Percentiles rank a stretch among this genome's conserved stretches.
Conservation (phyloP, 1,284 basidiomycete species). For the Melampsora larici-populina region DNA sequence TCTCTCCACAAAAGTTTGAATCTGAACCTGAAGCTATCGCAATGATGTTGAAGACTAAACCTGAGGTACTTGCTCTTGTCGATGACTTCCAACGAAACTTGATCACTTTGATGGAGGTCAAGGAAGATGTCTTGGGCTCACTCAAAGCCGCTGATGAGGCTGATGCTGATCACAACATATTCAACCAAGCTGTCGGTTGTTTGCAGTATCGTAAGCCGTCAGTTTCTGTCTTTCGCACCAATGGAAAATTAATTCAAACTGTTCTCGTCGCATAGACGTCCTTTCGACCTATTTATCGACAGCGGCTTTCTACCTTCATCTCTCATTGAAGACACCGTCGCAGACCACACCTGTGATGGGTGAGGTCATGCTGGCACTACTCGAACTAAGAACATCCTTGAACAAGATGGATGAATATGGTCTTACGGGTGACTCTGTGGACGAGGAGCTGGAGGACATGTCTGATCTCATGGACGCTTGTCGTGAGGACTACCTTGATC, state of each 20-base stretch:
- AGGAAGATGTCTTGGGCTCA: constrained; percentile 3
- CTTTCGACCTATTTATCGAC: constrained; percentile 35
- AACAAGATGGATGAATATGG: constrained; percentile 50
- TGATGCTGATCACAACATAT: constrained; percentile 7
- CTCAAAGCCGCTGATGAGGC: constrained; percentile 4
- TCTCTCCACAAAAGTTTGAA: constrained; percentile 21
- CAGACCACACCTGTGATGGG: constrained; percentile 15
- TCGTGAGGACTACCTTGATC: constrained; percentile 3
- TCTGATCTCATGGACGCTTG: background rate
- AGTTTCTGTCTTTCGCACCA: background rate
- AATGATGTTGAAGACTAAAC: constrained; percentile 37
- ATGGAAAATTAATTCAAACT: background rate
- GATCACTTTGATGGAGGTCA: constrained; percentile 1
- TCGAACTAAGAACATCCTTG: constrained; percentile 32
- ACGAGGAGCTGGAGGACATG: constrained; percentile 34
- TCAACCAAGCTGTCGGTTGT: constrained; percentile 9
- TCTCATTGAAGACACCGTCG: constrained; percentile 16
- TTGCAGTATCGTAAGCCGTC: constrained; percentile 31
- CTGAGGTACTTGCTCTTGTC: constrained; percentile 27
- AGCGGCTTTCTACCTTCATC: constrained; percentile 38
- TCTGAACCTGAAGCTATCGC: constrained; percentile 39
- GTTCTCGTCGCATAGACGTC: constrained; percentile 7
- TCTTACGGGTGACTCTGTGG: constrained; percentile 48
- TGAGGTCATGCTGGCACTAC: constrained; percentile 26
- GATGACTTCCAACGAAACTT: constrained; percentile 29